phyloP scores from a whole-genome alignment of 257 asterid genomes.

The Anisodus tanguticus region DNA sequence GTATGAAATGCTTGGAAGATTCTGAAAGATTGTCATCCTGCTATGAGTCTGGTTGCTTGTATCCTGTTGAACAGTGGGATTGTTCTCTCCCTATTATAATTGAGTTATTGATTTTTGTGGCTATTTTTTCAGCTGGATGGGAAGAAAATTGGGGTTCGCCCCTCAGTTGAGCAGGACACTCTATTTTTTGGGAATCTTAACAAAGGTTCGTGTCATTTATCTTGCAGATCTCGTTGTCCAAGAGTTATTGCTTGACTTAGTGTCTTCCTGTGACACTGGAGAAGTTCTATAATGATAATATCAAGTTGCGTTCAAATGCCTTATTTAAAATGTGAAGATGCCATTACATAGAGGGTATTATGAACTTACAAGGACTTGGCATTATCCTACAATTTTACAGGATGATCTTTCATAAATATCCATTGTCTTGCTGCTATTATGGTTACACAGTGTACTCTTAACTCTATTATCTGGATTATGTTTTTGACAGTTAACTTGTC shows the following conservation, averaged over 20 bases:
- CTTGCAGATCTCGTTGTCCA: slow-evolving; percentile 25
- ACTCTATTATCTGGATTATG: not conserved
- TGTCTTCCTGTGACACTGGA: slow-evolving; percentile 19
- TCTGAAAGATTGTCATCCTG: slow-evolving; percentile 17
- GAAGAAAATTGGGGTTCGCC: slow-evolving; percentile 83
- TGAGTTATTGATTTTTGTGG: not conserved
- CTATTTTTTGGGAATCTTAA: slow-evolving; percentile 80
- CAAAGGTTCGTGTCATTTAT: slow-evolving; percentile 65
- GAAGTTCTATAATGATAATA: slow-evolving; percentile 21
- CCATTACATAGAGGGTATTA: not conserved
- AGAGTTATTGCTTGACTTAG: not conserved
- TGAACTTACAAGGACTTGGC: not conserved
- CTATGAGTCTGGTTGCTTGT: slow-evolving; percentile 17
- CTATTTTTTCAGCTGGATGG: slow-evolving; percentile 71
- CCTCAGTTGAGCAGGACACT: slow-evolving; percentile 74
- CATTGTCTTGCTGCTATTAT: not conserved
- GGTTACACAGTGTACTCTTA: not conserved
- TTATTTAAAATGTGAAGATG: slow-evolving; percentile 1
- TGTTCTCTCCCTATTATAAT: not conserved
- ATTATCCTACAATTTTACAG: slow-evolving; percentile 8
- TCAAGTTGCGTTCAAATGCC: not conserved
- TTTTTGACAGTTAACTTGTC: not conserved
- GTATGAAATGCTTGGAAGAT: slow-evolving; percentile 10
- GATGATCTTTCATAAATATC: slow-evolving; percentile 13
- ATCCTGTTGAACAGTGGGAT: not conserved